phyloP scores from a whole-genome alignment of 73 alveolate species.

The Paramecium sexaurelia region DNA sequence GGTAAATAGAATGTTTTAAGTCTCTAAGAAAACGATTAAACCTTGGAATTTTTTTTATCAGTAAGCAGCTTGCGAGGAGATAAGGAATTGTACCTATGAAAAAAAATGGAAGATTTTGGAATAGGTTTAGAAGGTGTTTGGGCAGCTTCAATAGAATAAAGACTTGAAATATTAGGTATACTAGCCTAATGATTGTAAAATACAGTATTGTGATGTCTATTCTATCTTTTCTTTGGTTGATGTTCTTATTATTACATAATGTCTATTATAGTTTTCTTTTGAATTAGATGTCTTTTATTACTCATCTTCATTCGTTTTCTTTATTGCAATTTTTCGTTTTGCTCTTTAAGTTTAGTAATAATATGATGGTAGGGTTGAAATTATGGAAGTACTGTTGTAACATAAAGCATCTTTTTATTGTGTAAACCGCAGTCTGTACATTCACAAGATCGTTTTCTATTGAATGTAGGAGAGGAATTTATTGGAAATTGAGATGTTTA shows the following conservation, averaged over 20 bases:
- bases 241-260: not conserved
- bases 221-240: not conserved
- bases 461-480: not conserved
- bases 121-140: not conserved
- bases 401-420: constrained; percentile 1
- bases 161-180: not conserved
- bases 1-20: constrained; percentile 22
- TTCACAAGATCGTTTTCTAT: not conserved
- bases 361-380: constrained; percentile 28
- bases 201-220: constrained; percentile 13
- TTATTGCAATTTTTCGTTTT: not conserved
- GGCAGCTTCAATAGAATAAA: not conserved
- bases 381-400: not conserved
- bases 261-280: not conserved
- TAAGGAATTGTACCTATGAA: constrained; percentile 6
- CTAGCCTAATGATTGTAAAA: not conserved
- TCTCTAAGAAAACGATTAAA: not conserved
- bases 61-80: not conserved
- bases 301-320: constrained; percentile 30
- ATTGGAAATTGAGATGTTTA: not conserved
- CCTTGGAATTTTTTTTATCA: not conserved
- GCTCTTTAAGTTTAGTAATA: not conserved
- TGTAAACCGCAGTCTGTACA: not conserved
- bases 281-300: not conserved
- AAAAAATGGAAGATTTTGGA: not conserved